phyloP scores from a whole-genome alignment of 345 rosid genomes.

The Aurinia saxatilis region DNA sequence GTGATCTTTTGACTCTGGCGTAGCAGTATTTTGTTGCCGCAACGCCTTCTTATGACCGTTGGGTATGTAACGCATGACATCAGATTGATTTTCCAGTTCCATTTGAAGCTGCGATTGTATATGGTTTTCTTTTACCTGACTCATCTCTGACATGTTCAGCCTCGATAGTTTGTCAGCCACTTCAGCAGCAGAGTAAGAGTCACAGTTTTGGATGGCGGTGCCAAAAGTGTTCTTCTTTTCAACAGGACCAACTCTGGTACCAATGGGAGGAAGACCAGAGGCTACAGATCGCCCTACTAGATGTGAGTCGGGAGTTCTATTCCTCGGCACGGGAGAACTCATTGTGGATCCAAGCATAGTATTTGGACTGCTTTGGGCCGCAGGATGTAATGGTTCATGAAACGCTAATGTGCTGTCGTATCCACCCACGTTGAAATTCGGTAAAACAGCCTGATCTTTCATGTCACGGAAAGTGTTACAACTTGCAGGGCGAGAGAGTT shows the following conservation, averaged over 20 bases:
- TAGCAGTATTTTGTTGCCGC: slow-evolving; percentile 44
- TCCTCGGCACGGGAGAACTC: slow-evolving; percentile 61
- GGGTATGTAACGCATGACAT: slow-evolving; percentile 40
- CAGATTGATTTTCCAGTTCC: slow-evolving; percentile 35
- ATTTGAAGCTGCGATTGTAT: slow-evolving; percentile 39
- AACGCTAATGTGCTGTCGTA: slow-evolving; percentile 40
- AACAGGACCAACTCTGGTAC: slow-evolving; percentile 42
- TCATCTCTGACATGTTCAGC: slow-evolving; percentile 42
- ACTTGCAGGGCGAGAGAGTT: slow-evolving; percentile 59
- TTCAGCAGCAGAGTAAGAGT: slow-evolving; percentile 46
- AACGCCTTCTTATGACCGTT: slow-evolving; percentile 42
- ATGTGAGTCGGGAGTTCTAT: slow-evolving; percentile 63
- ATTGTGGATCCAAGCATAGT: slow-evolving; percentile 41
- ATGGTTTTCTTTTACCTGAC: slow-evolving; percentile 39
- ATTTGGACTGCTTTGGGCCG: slow-evolving; percentile 29
- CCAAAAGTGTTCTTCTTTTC: slow-evolving; percentile 48
- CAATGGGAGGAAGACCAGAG: slow-evolving; percentile 59
- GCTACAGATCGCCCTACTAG: slow-evolving; percentile 46
- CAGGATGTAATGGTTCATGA: slow-evolving; percentile 38
- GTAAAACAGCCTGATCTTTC: slow-evolving; percentile 33
- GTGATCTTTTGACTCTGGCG: slow-evolving; percentile 38
- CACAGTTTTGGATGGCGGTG: slow-evolving; percentile 38
- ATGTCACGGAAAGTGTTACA: slow-evolving; percentile 58
- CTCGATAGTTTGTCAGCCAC: slow-evolving; percentile 52
- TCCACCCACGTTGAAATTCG: slow-evolving; percentile 34